Percentiles rank a stretch among this genome's conserved stretches.
Conservation (phyloP, 2,329 filamentous ascomycete species). For the Exophiala mesophila region DNA sequence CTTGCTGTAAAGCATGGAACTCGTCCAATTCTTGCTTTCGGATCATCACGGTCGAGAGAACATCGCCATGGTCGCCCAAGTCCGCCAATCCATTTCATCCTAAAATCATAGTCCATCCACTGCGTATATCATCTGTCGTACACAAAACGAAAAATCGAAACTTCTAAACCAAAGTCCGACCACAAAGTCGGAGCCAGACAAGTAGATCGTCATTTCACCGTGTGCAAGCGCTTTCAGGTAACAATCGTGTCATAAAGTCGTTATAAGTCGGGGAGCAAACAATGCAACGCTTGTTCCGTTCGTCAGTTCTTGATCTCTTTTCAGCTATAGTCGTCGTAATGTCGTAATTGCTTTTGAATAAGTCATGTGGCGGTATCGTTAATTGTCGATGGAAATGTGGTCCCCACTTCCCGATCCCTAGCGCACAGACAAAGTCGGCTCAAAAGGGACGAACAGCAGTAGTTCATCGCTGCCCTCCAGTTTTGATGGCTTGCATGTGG, state of each 20-base stretch:
- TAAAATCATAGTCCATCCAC: conserved; percentile 24
- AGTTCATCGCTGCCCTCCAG: conserved; percentile 30
- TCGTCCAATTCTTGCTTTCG: conserved; percentile 17
- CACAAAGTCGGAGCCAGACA: conserved; percentile 9
- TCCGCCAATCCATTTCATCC: conserved; percentile 17
- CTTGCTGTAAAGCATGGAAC: not conserved
- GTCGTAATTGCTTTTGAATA: conserved; percentile 26
- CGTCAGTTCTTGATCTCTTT: conserved; percentile 26
- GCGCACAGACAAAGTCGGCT: conserved; percentile 9
- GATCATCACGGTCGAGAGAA: conserved; percentile 16
- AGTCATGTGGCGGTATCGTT: conserved; percentile 18
- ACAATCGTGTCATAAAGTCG: conserved; percentile 28
- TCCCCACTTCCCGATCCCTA: conserved; percentile 12
- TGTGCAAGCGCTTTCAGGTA: conserved; percentile 19
- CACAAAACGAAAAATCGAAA: conserved; percentile 17
- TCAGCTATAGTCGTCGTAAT: conserved; percentile 23
- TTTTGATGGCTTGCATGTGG: conserved; percentile 41
- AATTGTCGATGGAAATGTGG: conserved; percentile 8
- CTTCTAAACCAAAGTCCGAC: conserved; percentile 19
- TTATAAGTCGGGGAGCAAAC: conserved; percentile 22
- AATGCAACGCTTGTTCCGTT: conserved; percentile 23
- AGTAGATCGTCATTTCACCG: conserved; percentile 18
- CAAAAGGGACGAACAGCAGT: conserved; percentile 9
- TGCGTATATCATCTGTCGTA: conserved; percentile 25
- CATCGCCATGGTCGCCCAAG: conserved; percentile 11